Conservation (phyloP, 176 grass and related monocot genomes). For the Aegilops tauschii region DNA sequence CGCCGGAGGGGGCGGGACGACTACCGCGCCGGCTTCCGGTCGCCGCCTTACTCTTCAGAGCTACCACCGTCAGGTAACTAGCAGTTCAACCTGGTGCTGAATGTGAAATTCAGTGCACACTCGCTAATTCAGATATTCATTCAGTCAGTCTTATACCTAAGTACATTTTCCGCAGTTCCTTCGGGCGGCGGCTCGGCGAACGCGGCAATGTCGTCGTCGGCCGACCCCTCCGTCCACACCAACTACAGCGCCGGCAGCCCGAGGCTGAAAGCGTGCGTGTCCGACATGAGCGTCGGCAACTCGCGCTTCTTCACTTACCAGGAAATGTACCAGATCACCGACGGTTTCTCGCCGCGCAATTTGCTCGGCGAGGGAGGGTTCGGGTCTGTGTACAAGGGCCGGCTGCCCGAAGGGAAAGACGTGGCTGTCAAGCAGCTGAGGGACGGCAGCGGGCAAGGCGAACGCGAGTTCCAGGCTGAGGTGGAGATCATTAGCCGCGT, state of each 20-base stretch:
- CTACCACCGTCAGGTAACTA: conserved; percentile 38
- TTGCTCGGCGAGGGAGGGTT: conserved; percentile 89
- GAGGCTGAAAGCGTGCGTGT: conserved; percentile 31
- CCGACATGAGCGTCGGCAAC: conserved; percentile 66
- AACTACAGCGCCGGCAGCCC: conserved; percentile 47
- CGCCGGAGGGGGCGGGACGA: conserved; percentile 32
- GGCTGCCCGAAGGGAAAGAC: conserved; percentile 60
- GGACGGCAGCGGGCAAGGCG: conserved; percentile 69
- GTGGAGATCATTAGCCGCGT: conserved; percentile 92
- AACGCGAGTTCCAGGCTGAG: conserved; percentile 92
- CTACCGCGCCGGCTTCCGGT: conserved; percentile 61
- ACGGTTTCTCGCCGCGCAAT: conserved; percentile 66
- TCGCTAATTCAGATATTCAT: neutral
- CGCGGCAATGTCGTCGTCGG: conserved; percentile 31
- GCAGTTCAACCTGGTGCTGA: neutral
- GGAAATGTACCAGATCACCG: conserved; percentile 72
- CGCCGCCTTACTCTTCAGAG: conserved; percentile 47
- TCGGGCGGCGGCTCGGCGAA: conserved; percentile 38
- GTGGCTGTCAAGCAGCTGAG: conserved; percentile 83
- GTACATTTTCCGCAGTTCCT: neutral
- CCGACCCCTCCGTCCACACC: conserved; percentile 46
- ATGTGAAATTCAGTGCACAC: neutral
- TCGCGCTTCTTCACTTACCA: conserved; percentile 68
- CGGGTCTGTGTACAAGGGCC: conserved; percentile 72
- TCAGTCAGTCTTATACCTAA: too few species aligned